Evolutionary conservation across 2,329 filamentous ascomycete species (phyloP).

Genomic region (Colletotrichum echinochloae): DNA sequence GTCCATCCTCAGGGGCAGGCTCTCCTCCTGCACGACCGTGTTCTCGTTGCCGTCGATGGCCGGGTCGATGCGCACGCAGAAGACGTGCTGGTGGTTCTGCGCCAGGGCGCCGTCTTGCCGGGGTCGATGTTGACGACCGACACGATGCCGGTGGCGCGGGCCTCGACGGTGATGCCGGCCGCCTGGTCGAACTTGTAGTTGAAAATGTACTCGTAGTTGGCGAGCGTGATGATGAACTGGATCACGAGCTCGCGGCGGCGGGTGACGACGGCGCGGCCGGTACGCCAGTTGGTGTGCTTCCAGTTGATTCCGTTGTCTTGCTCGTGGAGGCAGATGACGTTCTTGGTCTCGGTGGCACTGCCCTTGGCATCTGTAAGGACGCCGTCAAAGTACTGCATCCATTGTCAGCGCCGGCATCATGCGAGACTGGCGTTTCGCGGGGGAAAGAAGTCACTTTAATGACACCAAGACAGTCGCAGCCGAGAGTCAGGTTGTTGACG

Average conservation of each 20-base stretch:
- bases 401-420: neutral
- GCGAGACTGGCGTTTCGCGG: neutral
- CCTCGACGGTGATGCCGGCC: constrained; percentile 48
- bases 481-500: constrained; percentile 75
- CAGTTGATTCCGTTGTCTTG: constrained; percentile 41
- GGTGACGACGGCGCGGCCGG: constrained; percentile 62
- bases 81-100: constrained; percentile 70
- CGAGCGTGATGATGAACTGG: constrained; percentile 68
- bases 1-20: constrained; percentile 62
- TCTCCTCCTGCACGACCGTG: constrained; percentile 66
- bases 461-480: constrained; percentile 71
- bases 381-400: constrained; percentile 37
- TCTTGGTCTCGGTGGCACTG: constrained; percentile 57
- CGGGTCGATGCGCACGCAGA: constrained; percentile 65
- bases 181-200: constrained; percentile 60
- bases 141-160: constrained; percentile 53
- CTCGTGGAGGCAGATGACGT: constrained; percentile 41
- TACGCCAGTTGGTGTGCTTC: constrained; percentile 64
- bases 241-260: constrained; percentile 65
- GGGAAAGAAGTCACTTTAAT: constrained; percentile 31
- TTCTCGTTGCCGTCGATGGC: constrained; percentile 66
- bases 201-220: constrained; percentile 66
- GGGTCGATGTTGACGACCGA: constrained; percentile 59
- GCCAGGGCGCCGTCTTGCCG: constrained; percentile 62
- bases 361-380: constrained; percentile 48